phyloP scores from a whole-genome alignment of 2,329 filamentous ascomycete genomes.

The Penicillium brevicompactum region DNA sequence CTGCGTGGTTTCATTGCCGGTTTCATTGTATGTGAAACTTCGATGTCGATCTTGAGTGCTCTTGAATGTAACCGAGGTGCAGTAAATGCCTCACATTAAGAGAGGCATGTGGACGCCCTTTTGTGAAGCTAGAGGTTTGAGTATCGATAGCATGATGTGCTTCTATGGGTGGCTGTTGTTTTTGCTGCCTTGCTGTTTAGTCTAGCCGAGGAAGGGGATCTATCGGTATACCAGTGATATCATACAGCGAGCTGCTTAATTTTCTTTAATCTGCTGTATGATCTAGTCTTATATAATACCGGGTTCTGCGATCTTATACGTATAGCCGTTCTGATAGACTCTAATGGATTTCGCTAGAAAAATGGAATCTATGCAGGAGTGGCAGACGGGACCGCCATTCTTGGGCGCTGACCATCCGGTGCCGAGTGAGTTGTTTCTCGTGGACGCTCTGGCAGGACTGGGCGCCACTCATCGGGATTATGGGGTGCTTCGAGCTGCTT shows the following conservation, averaged over 20 bases:
- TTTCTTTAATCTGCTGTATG: no score
- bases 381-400: conserved; percentile 7
- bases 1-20: neutral
- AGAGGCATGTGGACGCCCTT: no score
- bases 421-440: conserved; percentile 15
- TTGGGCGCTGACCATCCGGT: conserved; percentile 10
- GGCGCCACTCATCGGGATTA: conserved; percentile 13
- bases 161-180: no score
- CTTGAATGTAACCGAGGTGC: neutral
- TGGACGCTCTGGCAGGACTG: conserved; percentile 21
- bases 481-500: conserved; percentile 37
- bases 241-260: no score
- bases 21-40: conserved; percentile 4
- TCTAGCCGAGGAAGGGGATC: no score
- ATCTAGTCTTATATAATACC: no score
- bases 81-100: no score
- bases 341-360: neutral
- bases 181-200: no score
- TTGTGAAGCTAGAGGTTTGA: no score
- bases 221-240: no score
- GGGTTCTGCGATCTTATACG: no score
- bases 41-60: neutral
- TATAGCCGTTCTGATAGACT: neutral
- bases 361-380: conserved; percentile 8
- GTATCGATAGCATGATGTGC: no score